Base-by-base conservation (phyloP, 176 grass and related monocot genomes). In the Poa pratensis region DNA sequence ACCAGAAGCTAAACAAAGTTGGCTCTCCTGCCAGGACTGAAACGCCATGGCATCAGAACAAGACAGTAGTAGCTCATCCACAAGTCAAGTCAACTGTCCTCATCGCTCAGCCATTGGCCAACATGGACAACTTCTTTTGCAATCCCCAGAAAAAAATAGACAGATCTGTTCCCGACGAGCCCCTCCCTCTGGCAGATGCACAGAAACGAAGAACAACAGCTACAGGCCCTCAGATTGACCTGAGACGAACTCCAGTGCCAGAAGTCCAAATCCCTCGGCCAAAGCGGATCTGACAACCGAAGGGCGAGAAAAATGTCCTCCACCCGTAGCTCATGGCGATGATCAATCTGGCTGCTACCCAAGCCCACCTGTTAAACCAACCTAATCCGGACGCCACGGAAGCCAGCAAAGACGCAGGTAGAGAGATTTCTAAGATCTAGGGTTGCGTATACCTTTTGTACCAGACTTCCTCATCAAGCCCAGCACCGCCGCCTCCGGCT, bases 381-480 rank as follows among this genome's bases (percentile, higher is more conserved):
- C 26, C 79, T 52, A 72, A 78, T 72, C 88, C 59, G 48, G 48
- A 11, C 16, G 84, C 50, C 48, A n/a, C 65, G 63, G 62, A 4
- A 75, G 45, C 43, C 64, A 69, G 63, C 28, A 39, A 87, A 69
- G 67, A 59, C 82, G 52, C 72, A 77, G 78, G 78, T 79, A 65
- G 60, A 73, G 89, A 87, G 80, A 91, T 76, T 87, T 84, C 80
- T 91, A 87, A 91, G 85, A 91, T 87, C 89, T 91, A 91, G 81
- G 75, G 61, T 91, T 80, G 59, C 85, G 39, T 84, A 80, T 91
- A 91, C 89, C 89, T 91, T 87, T 91, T 68, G 59, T 76, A 76
- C 85, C 89, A 61, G 80, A 84, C 85, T 90, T 90, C 84, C 57
- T 83, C 88, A 83, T 86, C 89, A 87, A 87, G 69, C 50, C 69